Evolutionary conservation across 208 protist genomes (phyloP), one percentile per base, ranked within the genome.

Genomic region (Trypanosoma avium): DNA sequence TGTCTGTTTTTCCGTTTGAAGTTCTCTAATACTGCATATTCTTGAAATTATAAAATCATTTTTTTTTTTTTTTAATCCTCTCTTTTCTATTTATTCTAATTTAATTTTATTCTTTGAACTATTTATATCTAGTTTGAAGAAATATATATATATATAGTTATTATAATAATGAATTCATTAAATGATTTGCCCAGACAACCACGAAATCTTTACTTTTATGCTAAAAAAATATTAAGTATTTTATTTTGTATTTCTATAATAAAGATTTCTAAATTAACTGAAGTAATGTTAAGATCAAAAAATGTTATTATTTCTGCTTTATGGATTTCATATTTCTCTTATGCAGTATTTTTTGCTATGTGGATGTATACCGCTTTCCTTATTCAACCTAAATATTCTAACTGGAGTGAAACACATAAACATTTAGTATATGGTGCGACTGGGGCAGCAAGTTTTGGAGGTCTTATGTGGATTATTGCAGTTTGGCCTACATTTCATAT

Each of bases 401-500:
- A 69, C 48, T 94, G 86, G 90, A 83, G 75, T 58, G 71, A 86
- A 38, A 71, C 71, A 10, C 75, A 94, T 54, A 76, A 82, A 69
- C 47, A 48, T 10, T 82, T 86, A 42, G 49, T 96, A 1, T 57
- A 82, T 21, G 49, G 48, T 33, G 73, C 82, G 15, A 85, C 82
- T 1, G 54, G 26, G 52, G 72, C 61, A 21, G 63, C 70, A 13
- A 26, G 70, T 4, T 26, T 75, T 1, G 82, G 65, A 22, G 67
- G 74, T 24, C 3, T 88, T 10, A 26, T 87, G 46, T 92, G 79
- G 82, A 76, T 79, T 12, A 70, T 90, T 9, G 90, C 76, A 43
- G 73, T 96, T 47, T 96, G 88, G 76, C 81, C 82, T 30, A 82
- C 76, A 40, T 82, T 74, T 38, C 68, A 80, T 55, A 63, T 89